Evolutionary conservation across 176 grass and related monocot species (phyloP), one percentile per base, ranked within the genome.

Genomic region (Bonia amplexicaulis): DNA sequence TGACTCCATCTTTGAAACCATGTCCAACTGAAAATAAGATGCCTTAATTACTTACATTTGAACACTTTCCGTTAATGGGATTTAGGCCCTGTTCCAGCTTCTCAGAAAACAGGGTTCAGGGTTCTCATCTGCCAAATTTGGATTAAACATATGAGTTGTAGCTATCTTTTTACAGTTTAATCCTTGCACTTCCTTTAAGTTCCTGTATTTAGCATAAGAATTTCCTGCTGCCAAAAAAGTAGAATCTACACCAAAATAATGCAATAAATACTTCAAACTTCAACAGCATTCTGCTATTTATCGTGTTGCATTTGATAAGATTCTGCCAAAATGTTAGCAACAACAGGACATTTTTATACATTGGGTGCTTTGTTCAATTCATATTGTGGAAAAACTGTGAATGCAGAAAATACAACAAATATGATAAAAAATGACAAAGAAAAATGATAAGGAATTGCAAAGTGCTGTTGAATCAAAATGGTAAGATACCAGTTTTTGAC

Each of bases 1-100:
- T 41, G 16, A 26, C 41, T 82, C 11, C 54, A 70, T 46, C 7
- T 52, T 85, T 59, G 27, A 69, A 68, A 41, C 61, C 51, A 15
- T 66, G 9, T 37, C 14, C 57, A 77, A 35, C 37, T 57, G 54
- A 27, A 70, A 62, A 77, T 71, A 71, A 72, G 72, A 44, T 54
- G 20, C 1, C 73, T 55, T 79, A 19, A 41, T 71, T 77, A n/a
- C 12, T 42, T 81, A 20, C 47, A 69, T 60, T 57, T 61, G 40
- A 48, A 46, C 14, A 42, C 29, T 59, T 80, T 67, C 47, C 60
- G 17, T 70, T 35, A 81, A 79, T 58, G 13, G 37, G 29, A 80
- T 58, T 80, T 80, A 63, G 41, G 55, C 35, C 61, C 6, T 82
- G 37, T 77, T 82, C 41, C 26, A 72, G 65, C 47, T 82, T 71